Base-by-base conservation (phyloP, 352 stramenopile genomes). In the Thraustochytrium sp. region DNA sequence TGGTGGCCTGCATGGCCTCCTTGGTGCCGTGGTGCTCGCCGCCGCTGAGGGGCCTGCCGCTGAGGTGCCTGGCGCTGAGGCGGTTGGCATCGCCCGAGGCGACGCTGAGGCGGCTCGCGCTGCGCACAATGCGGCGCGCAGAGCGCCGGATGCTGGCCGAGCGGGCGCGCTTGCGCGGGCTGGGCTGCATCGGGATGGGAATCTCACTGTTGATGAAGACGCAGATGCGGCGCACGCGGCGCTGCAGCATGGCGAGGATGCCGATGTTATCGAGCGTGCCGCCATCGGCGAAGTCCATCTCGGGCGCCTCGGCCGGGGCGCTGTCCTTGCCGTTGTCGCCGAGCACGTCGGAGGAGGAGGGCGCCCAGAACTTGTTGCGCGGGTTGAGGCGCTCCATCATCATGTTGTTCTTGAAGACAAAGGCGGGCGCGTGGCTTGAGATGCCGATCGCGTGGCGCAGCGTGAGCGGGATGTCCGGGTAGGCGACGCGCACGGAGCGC, bases 281-380 rank as follows among this genome's bases (percentile, higher is more conserved):
- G 34, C 75, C 75, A 29, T 84, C 75, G 23, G 55, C 75, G 36
- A 83, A 75, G 46, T 84, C 61, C 61, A 84, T 76, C n/a, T 84
- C 75, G 8, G 18, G 23, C 5, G 59, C 55, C 9, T 56, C 4
- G 5, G 37, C 53, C 49, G 40, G 13, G 2, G 23, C 16, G 8
- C 8, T 23, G 23, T 55, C 49, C 49, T 23, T 23, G 49, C 21
- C 21, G 49, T n/a, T n/a, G n/a, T n/a, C n/a, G n/a, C n/a, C n/a
- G n/a, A n/a, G n/a, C n/a, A n/a, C n/a, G 5, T 16, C 42, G 42
- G 42, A 5, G 54, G 5, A 5, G 5, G 18, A 23, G 23, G 68
- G 44, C 18, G 26, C 31, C 68, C 68, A 80, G 68, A 55, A 72
- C 68, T 55, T 46, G n/a, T 46, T 55, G 48, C 68, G 48, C 31